phyloP scores from a whole-genome alignment of 805 yeast species.

The Candida pseudofarinosa region DNA sequence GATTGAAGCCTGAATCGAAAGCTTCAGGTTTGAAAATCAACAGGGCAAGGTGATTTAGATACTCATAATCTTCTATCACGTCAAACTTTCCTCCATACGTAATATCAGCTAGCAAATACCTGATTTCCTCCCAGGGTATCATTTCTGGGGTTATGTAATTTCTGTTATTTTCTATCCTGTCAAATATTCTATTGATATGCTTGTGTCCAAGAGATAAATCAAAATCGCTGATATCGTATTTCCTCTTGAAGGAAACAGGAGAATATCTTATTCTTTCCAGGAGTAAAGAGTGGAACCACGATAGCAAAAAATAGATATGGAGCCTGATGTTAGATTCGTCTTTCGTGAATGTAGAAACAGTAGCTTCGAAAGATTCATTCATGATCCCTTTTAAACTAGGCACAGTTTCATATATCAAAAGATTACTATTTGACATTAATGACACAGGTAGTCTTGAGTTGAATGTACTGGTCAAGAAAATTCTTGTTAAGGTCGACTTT shows the following conservation, averaged over 20 bases:
- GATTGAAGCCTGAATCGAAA: constrained; percentile 39
- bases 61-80: constrained; percentile 33
- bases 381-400: constrained; percentile 55
- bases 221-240: constrained; percentile 69
- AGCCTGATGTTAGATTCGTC: constrained; percentile 10
- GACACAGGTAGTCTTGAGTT: constrained; percentile 49
- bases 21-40: constrained; percentile 36
- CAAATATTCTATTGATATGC: constrained; percentile 43
- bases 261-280: constrained; percentile 54
- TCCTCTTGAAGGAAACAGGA: constrained; percentile 59
- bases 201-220: constrained; percentile 54
- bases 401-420: constrained; percentile 57
- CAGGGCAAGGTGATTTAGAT: constrained; percentile 30
- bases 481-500: constrained; percentile 36
- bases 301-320: constrained; percentile 45
- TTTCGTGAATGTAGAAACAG: background rate
- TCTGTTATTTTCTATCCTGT: constrained; percentile 15
- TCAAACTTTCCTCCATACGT: constrained; percentile 68
- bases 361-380: constrained; percentile 27
- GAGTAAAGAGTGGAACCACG: constrained; percentile 69
- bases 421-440: constrained; percentile 50
- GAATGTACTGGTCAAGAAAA: constrained; percentile 64
- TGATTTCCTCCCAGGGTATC: constrained; percentile 54
- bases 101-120: constrained; percentile 46
- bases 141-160: constrained; percentile 41